Evolutionary conservation across 2,329 filamentous ascomycete genomes (phyloP), one percentile per base, ranked within the genome.

Genomic region (Trichoderma brevicompactum): DNA sequence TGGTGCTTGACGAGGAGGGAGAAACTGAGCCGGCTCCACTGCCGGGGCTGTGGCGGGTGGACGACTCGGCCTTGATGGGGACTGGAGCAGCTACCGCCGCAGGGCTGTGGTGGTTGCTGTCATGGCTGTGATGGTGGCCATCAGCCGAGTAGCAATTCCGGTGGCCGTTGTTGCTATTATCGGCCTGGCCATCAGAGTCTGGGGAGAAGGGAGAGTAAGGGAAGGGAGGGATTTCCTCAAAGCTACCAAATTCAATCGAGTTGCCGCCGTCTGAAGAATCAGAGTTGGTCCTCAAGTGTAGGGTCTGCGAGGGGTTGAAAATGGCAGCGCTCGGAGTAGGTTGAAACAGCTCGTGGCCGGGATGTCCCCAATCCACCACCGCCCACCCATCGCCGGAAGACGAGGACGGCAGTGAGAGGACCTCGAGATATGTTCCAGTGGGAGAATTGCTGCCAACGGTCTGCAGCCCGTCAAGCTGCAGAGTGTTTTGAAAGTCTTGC

Each of bases 351-450:
- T 91, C 88, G 43, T 79, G 72, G 58, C 89, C 90, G 67, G 87
- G 89, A 67, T 89, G 87, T 66, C 89, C 89, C 74, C 87, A 86
- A 69, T 95, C 91, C 65, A 97, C 88, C 70, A 91, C 86, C 58
- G 87, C 88, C 94, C 94, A 98, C 65, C 92, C 92, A 71, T 94
- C 92, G 71, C 96, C 93, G 73, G 91, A 92, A 12, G 91, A 92
- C 2, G 92, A 92, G 64, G 88, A 89, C 28, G 87, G 85, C 49
- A 97, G 81, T 7, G 94, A 97, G 56, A 94, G 81, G 40, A 96
- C 91, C 77, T 97, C 94, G 53, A 97, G 81, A 76, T 92, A 94
- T 67, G 85, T 80, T 50, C 78, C 78, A 2, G 79, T 81, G 19
- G 79, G 79, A 10, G 79, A 81, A 65, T 78, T 79, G 73, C 80